Evolutionary conservation across 2,329 filamentous ascomycete genomes (phyloP), one percentile per base, ranked within the genome.

Genomic region (Alternaria sp.): DNA sequence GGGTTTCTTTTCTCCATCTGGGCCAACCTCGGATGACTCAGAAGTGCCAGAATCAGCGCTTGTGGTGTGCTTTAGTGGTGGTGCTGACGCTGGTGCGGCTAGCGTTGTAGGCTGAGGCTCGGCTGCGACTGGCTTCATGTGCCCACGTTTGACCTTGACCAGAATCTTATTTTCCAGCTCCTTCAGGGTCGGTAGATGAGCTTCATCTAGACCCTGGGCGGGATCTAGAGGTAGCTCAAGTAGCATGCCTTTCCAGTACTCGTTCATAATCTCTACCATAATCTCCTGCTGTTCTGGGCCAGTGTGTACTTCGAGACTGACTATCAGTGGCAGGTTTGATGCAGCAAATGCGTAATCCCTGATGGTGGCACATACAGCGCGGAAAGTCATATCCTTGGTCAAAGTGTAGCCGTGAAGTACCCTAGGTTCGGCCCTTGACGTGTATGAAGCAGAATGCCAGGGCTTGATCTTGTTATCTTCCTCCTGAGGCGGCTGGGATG

Each of bases 201-300:
- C 85, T 5, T 77, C 69, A 8, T 82, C 88, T 82, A 74, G 61
- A 8, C 61, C 47, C 26, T 71, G 64, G 0, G 65, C 60, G 11
- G 77, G 68, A 47, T 76, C 72, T 7, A 74, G 61, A 7, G 76
- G 87, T 80, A 84, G 38, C 81, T 92, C 89, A 11, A 97, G 83
- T 6, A 98, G 83, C 70, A 91, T 81, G 0, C 87, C 89, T 41
- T 85, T 86, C 93, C 94, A 99, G 65, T 92, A 90, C 67, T 97
- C 88, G 66, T 89, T 89, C 91, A 99, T 97, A 64, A 98, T 96
- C 57, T 91, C 87, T 11, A 97, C 94, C 92, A 98, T 97, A 51
- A 91, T 86, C 65, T 93, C 88, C 78, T 99, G 95, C 78, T 98
- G 94, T 54, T 91, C 88, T 1, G 85, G 81, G 62, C 90, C 87